These are phyloP conservation scores for Xylaria sp. DNA, from an alignment of 495 filamentous ascomycete species.

Conservation along the genomic window DNA sequence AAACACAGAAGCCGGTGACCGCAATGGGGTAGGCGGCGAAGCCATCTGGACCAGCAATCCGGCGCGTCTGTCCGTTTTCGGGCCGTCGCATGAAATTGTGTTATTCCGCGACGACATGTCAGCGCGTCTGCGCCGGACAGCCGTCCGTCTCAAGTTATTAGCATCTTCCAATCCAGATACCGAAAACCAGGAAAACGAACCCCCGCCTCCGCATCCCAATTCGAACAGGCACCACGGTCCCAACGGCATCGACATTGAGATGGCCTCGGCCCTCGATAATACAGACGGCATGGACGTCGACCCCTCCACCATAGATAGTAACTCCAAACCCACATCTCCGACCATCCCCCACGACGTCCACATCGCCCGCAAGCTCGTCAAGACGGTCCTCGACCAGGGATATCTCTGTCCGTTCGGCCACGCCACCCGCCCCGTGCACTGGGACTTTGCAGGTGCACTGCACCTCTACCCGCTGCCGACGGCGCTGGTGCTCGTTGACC, in stretches of 20 bases:
- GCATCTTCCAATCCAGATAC: slow-evolving; percentile 37
- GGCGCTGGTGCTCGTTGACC: slow-evolving; percentile 79
- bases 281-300: slow-evolving; percentile 58
- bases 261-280: slow-evolving; percentile 38
- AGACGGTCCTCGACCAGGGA: slow-evolving; percentile 92
- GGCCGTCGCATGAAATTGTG: slow-evolving; percentile 82
- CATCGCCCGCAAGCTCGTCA: slow-evolving; percentile 82
- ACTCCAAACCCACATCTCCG: slow-evolving; percentile 27
- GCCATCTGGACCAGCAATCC: slow-evolving; percentile 91
- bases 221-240: slow-evolving; percentile 23
- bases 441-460: slow-evolving; percentile 78
- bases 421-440: slow-evolving; percentile 76
- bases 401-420: slow-evolving; percentile 86
- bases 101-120: slow-evolving; percentile 86
- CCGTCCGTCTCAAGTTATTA: slow-evolving; percentile 63
- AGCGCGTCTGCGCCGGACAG: slow-evolving; percentile 74
- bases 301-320: slow-evolving; percentile 18
- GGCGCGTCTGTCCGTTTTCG: slow-evolving; percentile 79
- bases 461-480: slow-evolving; percentile 89
- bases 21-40: slow-evolving; percentile 60
- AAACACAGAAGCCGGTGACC: slow-evolving; percentile 51
- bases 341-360: slow-evolving; percentile 57
- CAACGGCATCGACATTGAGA: slow-evolving; percentile 44
- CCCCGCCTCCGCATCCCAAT: slow-evolving; percentile 22
- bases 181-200: slow-evolving; percentile 37